Evolutionary conservation across 2,329 filamentous ascomycete genomes (phyloP), one percentile per base, ranked within the genome.

Genomic region (Ophidiomyces ophidiicola): DNA sequence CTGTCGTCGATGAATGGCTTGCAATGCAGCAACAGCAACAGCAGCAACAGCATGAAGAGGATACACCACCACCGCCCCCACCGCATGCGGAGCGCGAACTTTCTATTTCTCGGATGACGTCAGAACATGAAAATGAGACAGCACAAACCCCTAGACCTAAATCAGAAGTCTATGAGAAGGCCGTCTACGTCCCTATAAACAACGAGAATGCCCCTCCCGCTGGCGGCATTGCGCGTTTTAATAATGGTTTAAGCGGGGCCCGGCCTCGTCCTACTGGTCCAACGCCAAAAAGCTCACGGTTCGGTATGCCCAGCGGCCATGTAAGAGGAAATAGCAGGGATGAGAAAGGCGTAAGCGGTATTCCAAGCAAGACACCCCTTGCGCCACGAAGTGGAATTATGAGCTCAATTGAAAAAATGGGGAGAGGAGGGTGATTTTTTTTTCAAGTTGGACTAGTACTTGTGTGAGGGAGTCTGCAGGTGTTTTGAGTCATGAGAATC

Each of bases 371-470:
- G 23, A 44, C 58, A 18, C 54, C 55, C 26, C 55, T 55, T 1
- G 57, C 60, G 6, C 62, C 64, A 10, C 71, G 82, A 51, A 83
- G 80, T 53, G 77, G 80, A 41, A 80, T 90, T 53, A 79, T 92
- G 78, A 81, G 72, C 50, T 85, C 81, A 12, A 90, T 92, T 57
- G 84, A 92, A 67, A 76, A 79, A 61, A 92, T 92, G 85, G 84
- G 84, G 6, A 78, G 69, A 38, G 53, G 48, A 37, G 45, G 46
- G 6, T 32, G 36, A 12, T 12, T 4, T n/a, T 28, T 14, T 28
- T 28, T 10, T 14, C 11, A 14, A n/a, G 25, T 28, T 10, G 14
- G 14, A 14, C 14, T 10, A 28, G 25, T n/a, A 7, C 14, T 6
- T 34, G 21, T 34, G 31, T 15, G 25, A 28, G 25, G 14, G 4